Percentiles rank a stretch among this genome's conserved stretches.
Conservation (phyloP, 257 asterid species). For the Lycium ferocissimum region DNA sequence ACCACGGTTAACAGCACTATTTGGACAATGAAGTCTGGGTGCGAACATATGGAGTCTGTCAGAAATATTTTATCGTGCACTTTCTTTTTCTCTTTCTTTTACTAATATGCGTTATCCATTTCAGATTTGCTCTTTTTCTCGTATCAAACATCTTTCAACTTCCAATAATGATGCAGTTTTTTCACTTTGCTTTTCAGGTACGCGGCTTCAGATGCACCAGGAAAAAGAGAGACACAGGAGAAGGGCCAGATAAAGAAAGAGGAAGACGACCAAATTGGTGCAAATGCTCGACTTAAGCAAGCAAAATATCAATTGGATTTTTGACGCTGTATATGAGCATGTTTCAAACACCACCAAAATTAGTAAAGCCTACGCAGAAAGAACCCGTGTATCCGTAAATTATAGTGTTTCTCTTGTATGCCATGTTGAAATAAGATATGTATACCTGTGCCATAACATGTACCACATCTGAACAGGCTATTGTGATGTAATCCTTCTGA, state of each 20-base stretch:
- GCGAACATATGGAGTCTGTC: too few relatives aligned
- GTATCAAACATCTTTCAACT: neutral
- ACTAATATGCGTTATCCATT: neutral
- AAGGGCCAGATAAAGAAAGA: neutral
- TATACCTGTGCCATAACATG: neutral
- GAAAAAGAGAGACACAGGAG: neutral
- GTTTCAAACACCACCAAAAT: neutral
- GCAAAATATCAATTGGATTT: constrained; percentile 13
- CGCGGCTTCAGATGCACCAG: neutral
- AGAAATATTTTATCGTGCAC: too few relatives aligned
- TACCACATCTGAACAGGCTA: neutral
- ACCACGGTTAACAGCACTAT: neutral
- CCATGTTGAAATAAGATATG: constrained; percentile 9
- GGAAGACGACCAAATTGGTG: neutral
- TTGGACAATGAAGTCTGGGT: neutral
- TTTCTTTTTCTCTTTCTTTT: neutral
- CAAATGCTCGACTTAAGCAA: neutral
- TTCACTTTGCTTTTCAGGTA: neutral
- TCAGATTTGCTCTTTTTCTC: neutral
- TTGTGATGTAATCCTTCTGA: neutral
- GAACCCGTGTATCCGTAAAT: neutral
- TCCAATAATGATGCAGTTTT: neutral
- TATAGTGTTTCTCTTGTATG: neutral
- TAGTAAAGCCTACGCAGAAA: neutral
- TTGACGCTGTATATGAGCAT: neutral